phyloP scores from a whole-genome alignment of 2,329 filamentous ascomycete species.

The Claviceps sp. region DNA sequence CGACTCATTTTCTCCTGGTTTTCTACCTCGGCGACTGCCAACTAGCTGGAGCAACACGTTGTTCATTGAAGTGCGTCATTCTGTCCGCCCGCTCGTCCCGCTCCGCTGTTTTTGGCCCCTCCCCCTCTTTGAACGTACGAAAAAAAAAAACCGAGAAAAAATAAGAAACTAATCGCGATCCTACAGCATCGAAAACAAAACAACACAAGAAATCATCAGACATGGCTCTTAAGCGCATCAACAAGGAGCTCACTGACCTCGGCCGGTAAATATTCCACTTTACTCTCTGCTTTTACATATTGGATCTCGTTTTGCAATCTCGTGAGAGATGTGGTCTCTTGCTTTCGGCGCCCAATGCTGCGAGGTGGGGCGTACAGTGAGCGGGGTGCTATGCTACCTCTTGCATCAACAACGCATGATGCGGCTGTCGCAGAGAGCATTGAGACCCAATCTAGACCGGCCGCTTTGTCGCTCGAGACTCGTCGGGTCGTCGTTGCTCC shows the following conservation, averaged over 20 bases:
- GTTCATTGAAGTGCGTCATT: conserved; percentile 16
- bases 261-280: conserved; percentile 53
- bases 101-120: conserved; percentile 3
- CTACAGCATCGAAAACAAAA: conserved; percentile 13
- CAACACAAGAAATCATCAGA: conserved; percentile 19
- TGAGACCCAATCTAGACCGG: no score
- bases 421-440: conserved; percentile 1
- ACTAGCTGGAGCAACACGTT: conserved; percentile 4
- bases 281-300: conserved; percentile 5
- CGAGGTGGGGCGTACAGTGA: conserved; percentile 24
- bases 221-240: conserved; percentile 89
- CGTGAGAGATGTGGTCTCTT: conserved; percentile 9
- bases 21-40: conserved; percentile 4
- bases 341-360: conserved; percentile 13
- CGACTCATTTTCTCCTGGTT: conserved; percentile 2
- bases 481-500: neutral
- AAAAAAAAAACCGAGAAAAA: conserved; percentile 1
- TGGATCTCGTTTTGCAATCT: conserved; percentile 2
- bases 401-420: conserved; percentile 6
- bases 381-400: conserved; percentile 18
- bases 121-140: neutral
- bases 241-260: conserved; percentile 85
- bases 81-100: conserved; percentile 6
- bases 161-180: conserved; percentile 12
- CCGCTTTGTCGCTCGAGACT: neutral